Conservation (phyloP, 176 grass and related monocot species). For the Alloteropsis semialata region DNA sequence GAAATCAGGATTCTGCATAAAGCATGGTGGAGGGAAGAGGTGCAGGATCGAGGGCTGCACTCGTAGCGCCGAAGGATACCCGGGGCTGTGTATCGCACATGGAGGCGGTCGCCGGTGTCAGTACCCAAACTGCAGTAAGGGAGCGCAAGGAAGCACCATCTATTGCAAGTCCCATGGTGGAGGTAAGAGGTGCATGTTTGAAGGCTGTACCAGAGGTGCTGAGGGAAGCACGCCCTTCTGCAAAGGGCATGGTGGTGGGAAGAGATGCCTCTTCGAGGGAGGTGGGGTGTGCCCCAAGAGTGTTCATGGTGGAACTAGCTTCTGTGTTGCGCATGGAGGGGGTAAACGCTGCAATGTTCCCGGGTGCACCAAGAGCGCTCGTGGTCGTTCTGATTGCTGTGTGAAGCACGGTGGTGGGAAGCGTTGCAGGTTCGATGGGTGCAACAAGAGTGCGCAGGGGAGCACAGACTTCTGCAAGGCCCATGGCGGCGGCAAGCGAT, state of each 20-base stretch:
- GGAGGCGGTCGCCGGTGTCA: conserved; percentile 88
- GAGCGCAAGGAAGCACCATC: conserved; percentile 82
- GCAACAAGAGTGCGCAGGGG: conserved; percentile 81
- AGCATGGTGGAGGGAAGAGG: conserved; percentile 81
- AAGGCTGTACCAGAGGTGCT: conserved; percentile 76
- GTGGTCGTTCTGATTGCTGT: conserved; percentile 71
- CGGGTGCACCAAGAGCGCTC: conserved; percentile 77
- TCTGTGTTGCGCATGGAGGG: conserved; percentile 82
- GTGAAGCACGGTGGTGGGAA: conserved; percentile 86
- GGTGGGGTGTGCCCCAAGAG: conserved; percentile 74
- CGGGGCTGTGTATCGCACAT: conserved; percentile 79
- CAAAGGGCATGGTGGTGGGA: conserved; percentile 80
- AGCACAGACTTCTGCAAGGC: conserved; percentile 92
- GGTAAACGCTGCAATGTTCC: conserved; percentile 59
- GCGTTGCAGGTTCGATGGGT: conserved; percentile 64
- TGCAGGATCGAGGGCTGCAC: conserved; percentile 68
- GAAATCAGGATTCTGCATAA: conserved; percentile 79
- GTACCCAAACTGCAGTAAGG: conserved; percentile 54
- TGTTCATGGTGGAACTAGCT: conserved; percentile 79
- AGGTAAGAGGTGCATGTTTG: conserved; percentile 71
- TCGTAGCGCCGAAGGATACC: conserved; percentile 72
- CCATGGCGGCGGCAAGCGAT: conserved; percentile 68
- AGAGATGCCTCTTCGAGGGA: conserved; percentile 83
- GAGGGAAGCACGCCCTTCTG: conserved; percentile 82
- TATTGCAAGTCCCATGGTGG: conserved; percentile 90